Percentiles rank a stretch among this genome's conserved stretches.
Conservation (phyloP, 2,329 filamentous ascomycete species). For the Trichoderma sp. region DNA sequence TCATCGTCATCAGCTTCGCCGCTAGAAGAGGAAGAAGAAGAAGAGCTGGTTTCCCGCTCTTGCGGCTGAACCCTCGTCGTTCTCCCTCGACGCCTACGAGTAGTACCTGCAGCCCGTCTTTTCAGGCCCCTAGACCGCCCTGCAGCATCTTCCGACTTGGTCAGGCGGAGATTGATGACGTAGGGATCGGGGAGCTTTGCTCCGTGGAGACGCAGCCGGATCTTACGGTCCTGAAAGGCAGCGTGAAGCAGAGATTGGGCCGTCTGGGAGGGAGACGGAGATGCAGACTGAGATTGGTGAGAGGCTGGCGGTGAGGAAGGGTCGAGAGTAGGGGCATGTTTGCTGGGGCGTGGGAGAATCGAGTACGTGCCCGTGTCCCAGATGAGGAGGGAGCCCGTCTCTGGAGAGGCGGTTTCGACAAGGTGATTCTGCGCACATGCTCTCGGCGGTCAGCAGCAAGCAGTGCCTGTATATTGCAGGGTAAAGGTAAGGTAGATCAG, state of each 20-base stretch:
- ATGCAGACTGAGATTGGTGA: constrained; percentile 21
- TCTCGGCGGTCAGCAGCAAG: not conserved
- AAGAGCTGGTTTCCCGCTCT: constrained; percentile 27
- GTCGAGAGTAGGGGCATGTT: constrained; percentile 32
- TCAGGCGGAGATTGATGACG: constrained; percentile 54
- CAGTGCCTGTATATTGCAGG: not conserved
- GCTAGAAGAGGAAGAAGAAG: constrained; percentile 15
- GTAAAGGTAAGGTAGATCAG: not conserved
- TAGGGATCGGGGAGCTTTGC: constrained; percentile 52
- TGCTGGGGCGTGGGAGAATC: constrained; percentile 44
- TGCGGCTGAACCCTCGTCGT: not conserved
- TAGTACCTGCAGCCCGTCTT: constrained; percentile 14
- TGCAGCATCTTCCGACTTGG: constrained; percentile 40
- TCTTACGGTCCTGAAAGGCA: constrained; percentile 55
- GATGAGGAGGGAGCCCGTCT: constrained; percentile 57
- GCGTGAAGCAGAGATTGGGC: constrained; percentile 48
- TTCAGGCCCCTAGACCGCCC: constrained; percentile 28
- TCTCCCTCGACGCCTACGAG: constrained; percentile 20
- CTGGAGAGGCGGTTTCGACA: constrained; percentile 53
- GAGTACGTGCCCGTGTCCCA: constrained; percentile 62
- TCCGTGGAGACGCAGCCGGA: constrained; percentile 54
- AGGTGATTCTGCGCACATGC: constrained; percentile 52
- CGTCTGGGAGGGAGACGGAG: constrained; percentile 29
- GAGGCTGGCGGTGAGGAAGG: constrained; percentile 33
- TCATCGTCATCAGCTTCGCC: constrained; percentile 23